These are phyloP conservation scores for Saccharomyces hybrid DNA, from an alignment of 1,139 yeast species.

Conservation along the genomic window DNA sequence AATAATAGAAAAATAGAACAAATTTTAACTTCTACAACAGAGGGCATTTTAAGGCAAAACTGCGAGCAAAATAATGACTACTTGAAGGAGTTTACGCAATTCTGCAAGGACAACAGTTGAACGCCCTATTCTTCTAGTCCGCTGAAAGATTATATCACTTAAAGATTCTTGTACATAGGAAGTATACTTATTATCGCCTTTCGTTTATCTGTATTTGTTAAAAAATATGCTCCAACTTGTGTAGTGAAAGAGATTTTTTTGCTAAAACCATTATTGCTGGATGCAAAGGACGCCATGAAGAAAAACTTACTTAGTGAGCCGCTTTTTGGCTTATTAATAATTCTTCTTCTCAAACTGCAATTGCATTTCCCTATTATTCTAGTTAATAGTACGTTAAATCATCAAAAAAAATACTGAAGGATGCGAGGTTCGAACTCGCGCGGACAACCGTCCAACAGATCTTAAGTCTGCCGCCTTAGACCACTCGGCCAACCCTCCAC, in stretches of 20 bases:
- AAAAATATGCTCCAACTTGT: neutral
- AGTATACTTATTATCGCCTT: neutral
- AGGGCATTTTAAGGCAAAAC: slow-evolving; percentile 31
- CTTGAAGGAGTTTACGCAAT: slow-evolving; percentile 17
- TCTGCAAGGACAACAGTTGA: slow-evolving; percentile 2
- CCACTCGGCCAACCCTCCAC: slow-evolving; percentile 8
- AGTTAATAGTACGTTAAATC: neutral
- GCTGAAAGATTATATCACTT: neutral
- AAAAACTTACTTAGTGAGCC: no score
- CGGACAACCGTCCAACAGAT: slow-evolving; percentile 38
- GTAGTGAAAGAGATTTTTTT: neutral
- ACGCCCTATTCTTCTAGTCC: neutral
- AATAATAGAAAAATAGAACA: slow-evolving; percentile 38
- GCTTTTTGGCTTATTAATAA: no score
- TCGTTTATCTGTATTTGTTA: neutral
- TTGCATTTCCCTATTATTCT: neutral
- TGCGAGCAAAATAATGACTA: slow-evolving; percentile 33
- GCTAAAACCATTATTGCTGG: neutral
- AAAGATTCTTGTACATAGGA: neutral
- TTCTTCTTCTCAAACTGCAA: neutral
- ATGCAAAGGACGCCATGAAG: neutral
- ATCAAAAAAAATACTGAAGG: slow-evolving; percentile 45
- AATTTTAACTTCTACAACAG: slow-evolving; percentile 35
- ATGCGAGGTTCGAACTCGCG: slow-evolving; percentile 79
- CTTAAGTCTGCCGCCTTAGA: slow-evolving; percentile 9